Evolutionary conservation across 352 stramenopile species (phyloP).

Genomic region (Albugo candida): DNA sequence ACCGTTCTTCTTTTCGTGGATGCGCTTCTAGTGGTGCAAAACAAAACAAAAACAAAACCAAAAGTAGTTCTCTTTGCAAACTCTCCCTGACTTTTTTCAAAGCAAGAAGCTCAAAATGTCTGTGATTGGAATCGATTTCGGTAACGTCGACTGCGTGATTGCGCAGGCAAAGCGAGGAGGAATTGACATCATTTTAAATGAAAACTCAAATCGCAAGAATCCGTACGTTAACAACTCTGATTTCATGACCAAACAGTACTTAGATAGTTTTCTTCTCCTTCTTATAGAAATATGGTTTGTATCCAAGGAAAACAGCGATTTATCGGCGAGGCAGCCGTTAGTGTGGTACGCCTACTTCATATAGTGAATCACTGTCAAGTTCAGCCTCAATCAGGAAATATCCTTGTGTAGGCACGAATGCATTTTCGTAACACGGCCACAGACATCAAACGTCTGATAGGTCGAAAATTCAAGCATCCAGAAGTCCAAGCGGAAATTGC

Average conservation of each 20-base stretch:
- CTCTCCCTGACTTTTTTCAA: constrained; percentile 3
- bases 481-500: constrained; percentile 92
- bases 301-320: constrained; percentile 83
- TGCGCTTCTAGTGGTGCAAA: too few species aligned
- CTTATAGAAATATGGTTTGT: constrained; percentile 59
- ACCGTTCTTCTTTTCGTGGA: too few species aligned
- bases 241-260: neutral
- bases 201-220: constrained; percentile 98
- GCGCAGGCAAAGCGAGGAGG: constrained; percentile 90
- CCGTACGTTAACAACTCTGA: constrained; percentile 28
- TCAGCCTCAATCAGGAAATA: neutral
- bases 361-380: neutral
- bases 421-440: constrained; percentile 98
- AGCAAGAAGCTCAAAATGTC: constrained; percentile 61
- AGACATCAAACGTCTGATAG: constrained; percentile 94
- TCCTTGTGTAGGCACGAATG: constrained; percentile 39
- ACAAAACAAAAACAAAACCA: too few species aligned
- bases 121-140: constrained; percentile 95
- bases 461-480: constrained; percentile 90
- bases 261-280: neutral
- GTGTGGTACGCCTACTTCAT: constrained; percentile 26
- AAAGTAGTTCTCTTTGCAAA: constrained; percentile 1
- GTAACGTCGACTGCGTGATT: constrained; percentile 91
- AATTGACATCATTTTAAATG: constrained; percentile 99
- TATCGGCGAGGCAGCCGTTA: constrained; percentile 83